Percentiles rank a stretch among this genome's conserved stretches.
These are phyloP conservation scores for Euphorbia peplus DNA, from an alignment of 345 rosid species.

Conservation along the genomic window DNA sequence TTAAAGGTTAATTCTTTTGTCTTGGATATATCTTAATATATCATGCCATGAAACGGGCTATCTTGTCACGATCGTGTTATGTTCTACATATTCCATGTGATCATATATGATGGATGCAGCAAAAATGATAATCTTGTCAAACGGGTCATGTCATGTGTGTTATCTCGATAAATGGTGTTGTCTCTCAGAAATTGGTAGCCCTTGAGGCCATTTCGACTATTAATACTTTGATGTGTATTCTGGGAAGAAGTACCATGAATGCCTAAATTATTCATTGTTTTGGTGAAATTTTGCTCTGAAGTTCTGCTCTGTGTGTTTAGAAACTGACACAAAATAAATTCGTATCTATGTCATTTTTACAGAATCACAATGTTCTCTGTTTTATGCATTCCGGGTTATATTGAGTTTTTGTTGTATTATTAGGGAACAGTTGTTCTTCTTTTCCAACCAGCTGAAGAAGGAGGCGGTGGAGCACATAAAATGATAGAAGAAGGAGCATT, in stretches of 20 bases:
- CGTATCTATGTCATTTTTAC: not conserved
- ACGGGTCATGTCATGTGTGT: too few species aligned
- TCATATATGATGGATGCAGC: too few species aligned
- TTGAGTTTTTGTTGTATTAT: conserved; percentile 4
- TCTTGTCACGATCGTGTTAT: too few species aligned
- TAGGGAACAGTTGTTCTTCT: conserved; percentile 84
- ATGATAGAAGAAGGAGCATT: conserved; percentile 70
- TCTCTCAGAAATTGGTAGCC: too few species aligned
- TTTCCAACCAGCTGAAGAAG: conserved; percentile 99
- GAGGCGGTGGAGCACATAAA: conserved; percentile 75
- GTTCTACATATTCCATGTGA: too few species aligned
- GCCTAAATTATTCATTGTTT: not conserved
- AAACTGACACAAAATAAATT: not conserved
- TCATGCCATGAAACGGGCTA: not conserved
- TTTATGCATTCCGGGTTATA: not conserved
- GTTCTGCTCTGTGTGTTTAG: not conserved
- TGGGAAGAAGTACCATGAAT: not conserved
- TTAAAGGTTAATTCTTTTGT: conserved; percentile 27
- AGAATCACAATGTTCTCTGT: not conserved
- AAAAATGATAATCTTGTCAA: too few species aligned
- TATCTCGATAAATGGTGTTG: too few species aligned
- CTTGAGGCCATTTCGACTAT: too few species aligned
- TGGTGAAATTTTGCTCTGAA: not conserved
- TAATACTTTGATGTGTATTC: not conserved
- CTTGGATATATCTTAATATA: not conserved